Evolutionary conservation across 1,284 basidiomycete genomes (phyloP), one percentile per base, ranked within the genome.

Genomic region (Dichomitus squalens): DNA sequence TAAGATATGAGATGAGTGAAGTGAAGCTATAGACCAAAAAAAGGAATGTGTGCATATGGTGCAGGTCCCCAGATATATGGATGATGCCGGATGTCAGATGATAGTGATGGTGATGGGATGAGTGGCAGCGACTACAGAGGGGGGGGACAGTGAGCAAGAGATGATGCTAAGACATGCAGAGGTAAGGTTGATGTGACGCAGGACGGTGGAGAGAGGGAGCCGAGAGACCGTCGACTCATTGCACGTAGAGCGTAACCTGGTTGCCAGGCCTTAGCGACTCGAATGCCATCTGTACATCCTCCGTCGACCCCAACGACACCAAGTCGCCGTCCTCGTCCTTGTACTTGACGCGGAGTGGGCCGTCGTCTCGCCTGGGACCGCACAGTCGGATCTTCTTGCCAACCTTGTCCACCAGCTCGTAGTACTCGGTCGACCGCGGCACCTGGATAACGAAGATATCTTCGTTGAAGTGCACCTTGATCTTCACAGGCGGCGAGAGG

Each of bases 391-490:
- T 93, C 82, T 98, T 98, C 76, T 90, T 89, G 29, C 91, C 87
- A 3, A 98, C 93, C 72, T 91, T 92, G 69, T 95, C 91, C 58
- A 95, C 87, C 47, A 99, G 79, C 35, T 94, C 90, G 55, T 77
- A 78, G 72, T 90, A 96, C 67, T 90, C 83, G 20, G 91, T 92
- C 56, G 79, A 75, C 38, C 88, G 80, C 35, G 93, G 82, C 11
- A 96, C 92, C 71, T 95, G 92, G 59, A 98, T 92, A 60, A 95
- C 89, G 71, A 96, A 97, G 52, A 94, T 88, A 70, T 97, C 95
- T 65, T 94, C 88, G 66, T 90, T 85, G 77, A 88, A 95, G 72
- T 90, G 87, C 53, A 96, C 92, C 73, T 94, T 94, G 68, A 95
- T 87, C 72, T 93, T 91, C 38, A 95, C 87, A 23, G 84, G 84